Base-by-base conservation (phyloP, 257 asterid species). In the Rubia yunnanensis region DNA sequence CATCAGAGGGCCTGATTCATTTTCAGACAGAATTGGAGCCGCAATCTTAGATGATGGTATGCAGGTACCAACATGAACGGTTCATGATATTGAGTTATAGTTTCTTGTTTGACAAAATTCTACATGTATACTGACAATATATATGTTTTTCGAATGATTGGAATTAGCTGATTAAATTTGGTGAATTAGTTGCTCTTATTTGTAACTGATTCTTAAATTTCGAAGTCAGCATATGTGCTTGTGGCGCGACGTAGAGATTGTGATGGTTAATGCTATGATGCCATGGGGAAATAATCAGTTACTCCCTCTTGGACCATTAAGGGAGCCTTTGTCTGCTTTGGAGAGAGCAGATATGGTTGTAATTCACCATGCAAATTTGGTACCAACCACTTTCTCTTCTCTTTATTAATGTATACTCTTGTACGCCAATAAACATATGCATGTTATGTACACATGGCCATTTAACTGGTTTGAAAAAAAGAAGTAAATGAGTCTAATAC, bases 31-130 rank as follows among this genome's bases (percentile, higher is more conserved):
- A 68, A 85, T 89, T 76, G 90, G 94, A 53, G 79, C 64, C 70
- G 86, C 82, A 57, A 82, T 92, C 63, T 85, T 92, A 49, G 99
- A 92, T 74, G 99, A 92, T 71, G 99, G 99, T 30, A 89, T 92
- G 99, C 97, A 92, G 98, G 98, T 92, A 76, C 44, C 54, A 10
- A 50, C 80, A 36, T n/a, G 9, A 44, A 28, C 18, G 4, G 7
- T 64, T 27, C 58, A 28, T 46, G 57, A 28, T 46, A 14, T 27
- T 46, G 38, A 30, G 55, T 64, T 27, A 14, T 8, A 27, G 54
- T 31, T 69, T 67, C 24, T 57, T 30, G 20, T 34, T 54, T 46
- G n/a, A 20, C 39, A 31, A 3, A 22, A n/a, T 56, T 35, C 62
- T 8, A 39, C 39, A 18, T 14, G 27, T 41, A 55, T 20, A 23